Evolutionary conservation across 768 basidiomycete species (phyloP), one percentile per base, ranked within the genome.

Genomic region (Mycena polygramma): DNA sequence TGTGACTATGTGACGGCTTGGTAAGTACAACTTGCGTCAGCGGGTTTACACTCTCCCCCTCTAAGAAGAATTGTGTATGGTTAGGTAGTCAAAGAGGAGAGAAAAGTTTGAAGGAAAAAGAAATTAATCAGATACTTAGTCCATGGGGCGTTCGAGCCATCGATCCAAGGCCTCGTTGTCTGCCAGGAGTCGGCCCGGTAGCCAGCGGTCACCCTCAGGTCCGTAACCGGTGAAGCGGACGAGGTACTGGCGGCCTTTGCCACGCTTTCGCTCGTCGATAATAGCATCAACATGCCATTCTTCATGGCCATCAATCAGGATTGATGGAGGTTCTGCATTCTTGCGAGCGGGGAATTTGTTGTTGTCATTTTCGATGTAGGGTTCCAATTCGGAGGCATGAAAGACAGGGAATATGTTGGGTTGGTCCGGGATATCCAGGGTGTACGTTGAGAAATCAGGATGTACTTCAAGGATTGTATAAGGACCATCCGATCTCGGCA

Each of bases 401-500:
- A 84, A 86, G 0, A 75, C 79, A 0, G 81, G 80, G 63, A 79
- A 79, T 1, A 78, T 73, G 36, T 69, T 72, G 1, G 62, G 60
- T 0, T 57, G 74, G 9, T 67, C 61, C 0, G 76, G 78, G 0
- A 80, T 48, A 8, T 79, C 66, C 0, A 80, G 68, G 0, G 77
- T 79, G 0, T 79, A 77, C 0, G 74, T 76, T 2, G 80, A 83
- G 0, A 63, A 62, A 1, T 63, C 61, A 0, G 54, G 43, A n/a
- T 78, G 54, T 0, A 76, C 75, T 0, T 7, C 7, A 7, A 39
- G 39, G 13, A 87, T 66, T 0, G 7, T 53, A 43, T 79, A 82
- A 0, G 78, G 81, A 0, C 81, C 77, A 55, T 85, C 77, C 7
- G n/a, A 82, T 0, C 75, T 54, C 0, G 79, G 79, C 74, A 86